phyloP scores from a whole-genome alignment of 352 stramenopile species.

The Pythium dissimile region DNA sequence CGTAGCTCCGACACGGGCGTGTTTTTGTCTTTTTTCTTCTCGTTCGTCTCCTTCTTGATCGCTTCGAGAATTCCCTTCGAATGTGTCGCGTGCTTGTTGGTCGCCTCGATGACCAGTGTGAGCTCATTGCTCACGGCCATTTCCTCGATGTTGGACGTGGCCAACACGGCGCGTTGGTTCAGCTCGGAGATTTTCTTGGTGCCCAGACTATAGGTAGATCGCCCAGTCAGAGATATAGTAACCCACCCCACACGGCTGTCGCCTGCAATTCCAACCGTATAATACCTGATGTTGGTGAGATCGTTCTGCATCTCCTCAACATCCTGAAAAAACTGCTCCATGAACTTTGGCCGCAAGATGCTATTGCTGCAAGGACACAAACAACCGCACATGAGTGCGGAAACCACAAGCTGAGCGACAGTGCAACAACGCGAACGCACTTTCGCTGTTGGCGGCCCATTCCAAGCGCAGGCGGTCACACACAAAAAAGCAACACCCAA shows the following conservation, averaged over 20 bases:
- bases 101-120: constrained; percentile 86
- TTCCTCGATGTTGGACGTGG: constrained; percentile 92
- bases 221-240: no score
- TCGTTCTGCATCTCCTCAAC: constrained; percentile 94
- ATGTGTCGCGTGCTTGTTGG: constrained; percentile 86
- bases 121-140: constrained; percentile 90
- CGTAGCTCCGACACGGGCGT: constrained; percentile 67
- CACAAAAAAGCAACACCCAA: no score
- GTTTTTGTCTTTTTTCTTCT: constrained; percentile 90
- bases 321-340: constrained; percentile 95
- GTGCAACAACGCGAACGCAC: no score
- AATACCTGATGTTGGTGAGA: constrained; percentile 89
- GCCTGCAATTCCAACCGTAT: no score
- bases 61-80: constrained; percentile 53
- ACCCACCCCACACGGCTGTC: no score
- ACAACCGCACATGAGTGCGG: neutral
- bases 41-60: constrained; percentile 94
- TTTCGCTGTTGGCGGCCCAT: no score
- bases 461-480: no score
- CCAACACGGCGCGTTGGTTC: constrained; percentile 92
- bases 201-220: constrained; percentile 75
- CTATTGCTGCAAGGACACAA: constrained; percentile 23
- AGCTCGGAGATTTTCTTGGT: constrained; percentile 91
- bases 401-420: no score
- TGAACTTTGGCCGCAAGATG: constrained; percentile 82